A percentile compares a stretch with the other conserved stretches of the same genome.
Conservation (phyloP, 2,329 filamentous ascomycete genomes). For the Triangularia verruculosa region DNA sequence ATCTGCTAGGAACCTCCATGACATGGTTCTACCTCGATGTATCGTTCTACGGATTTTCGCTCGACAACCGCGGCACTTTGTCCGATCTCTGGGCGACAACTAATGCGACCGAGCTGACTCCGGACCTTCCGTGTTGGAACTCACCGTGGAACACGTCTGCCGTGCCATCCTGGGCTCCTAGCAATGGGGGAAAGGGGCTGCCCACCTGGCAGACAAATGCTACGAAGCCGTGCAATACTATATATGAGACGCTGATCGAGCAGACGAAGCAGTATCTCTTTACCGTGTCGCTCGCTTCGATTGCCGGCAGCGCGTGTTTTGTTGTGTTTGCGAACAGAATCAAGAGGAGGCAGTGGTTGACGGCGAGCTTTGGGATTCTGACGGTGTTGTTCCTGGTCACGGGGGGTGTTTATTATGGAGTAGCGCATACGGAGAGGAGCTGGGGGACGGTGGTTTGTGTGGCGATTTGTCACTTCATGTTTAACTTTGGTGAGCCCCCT, state of each 20-base stretch:
- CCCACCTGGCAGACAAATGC: constrained; percentile 51
- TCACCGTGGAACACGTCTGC: constrained; percentile 45
- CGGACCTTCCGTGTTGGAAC: constrained; percentile 46
- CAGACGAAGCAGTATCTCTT: constrained; percentile 53
- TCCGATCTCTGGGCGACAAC: constrained; percentile 44
- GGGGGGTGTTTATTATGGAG: constrained; percentile 49
- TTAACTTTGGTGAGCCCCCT: constrained; percentile 49
- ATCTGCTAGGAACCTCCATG: constrained; percentile 45
- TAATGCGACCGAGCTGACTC: constrained; percentile 34
- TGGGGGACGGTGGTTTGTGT: constrained; percentile 49
- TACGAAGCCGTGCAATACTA: constrained; percentile 48
- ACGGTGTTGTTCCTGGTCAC: constrained; percentile 48
- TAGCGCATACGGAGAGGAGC: constrained; percentile 40
- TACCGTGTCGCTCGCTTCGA: constrained; percentile 51
- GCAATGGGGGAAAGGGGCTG: constrained; percentile 30
- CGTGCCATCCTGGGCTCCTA: constrained; percentile 40
- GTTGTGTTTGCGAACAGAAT: constrained; percentile 47
- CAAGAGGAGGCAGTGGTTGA: constrained; percentile 49
- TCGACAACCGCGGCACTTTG: constrained; percentile 44
- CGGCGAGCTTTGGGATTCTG: constrained; percentile 46
- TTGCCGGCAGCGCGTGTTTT: constrained; percentile 49
- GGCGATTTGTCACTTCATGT: constrained; percentile 52
- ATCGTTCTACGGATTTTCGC: constrained; percentile 55
- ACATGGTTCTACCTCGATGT: constrained; percentile 56
- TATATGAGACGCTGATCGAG: constrained; percentile 50